Base-by-base conservation (phyloP, 352 stramenopile genomes). In the Pythium graminicola region DNA sequence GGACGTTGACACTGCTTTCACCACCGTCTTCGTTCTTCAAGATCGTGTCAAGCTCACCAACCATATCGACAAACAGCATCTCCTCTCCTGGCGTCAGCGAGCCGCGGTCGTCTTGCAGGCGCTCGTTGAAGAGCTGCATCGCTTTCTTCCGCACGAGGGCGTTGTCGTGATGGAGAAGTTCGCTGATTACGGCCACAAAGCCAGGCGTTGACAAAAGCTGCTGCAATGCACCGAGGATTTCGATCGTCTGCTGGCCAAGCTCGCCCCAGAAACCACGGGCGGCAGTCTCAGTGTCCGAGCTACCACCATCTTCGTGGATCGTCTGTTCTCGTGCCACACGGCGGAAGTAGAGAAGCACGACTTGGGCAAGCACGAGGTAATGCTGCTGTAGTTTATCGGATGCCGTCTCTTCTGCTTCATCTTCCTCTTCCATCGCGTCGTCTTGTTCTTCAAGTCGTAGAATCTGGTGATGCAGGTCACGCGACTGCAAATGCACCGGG, bases 61-160 rank as follows among this genome's bases (percentile, higher is more conserved):
- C 54, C 83, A 95, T 93, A 42, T 95, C 85, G 13, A 95, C 74
- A 50, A 93, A 93, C 8, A 93, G 60, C 41, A 93, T 59, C 57
- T 80, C 70, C 55, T 95, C 85, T 20, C 80, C 79, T 7, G 67
- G 67, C 8, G 74, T 73, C 3, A 95, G 50, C 27, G 73, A 69
- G 9, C 57, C 58, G 14, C 80, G 74, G 35, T 89, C 72, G 19
- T 83, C 75, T 22, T 91, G 73, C 2, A 95, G 68, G 7, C 81
- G 81, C 44, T 91, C 83, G 53, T 93, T 93, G 45, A 95, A 90
- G 14, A 95, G 64, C 64, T 92, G 80, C 75, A 95, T 89, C 5
- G 85, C 85, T 55, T 89, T 89, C 60, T 91, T 89, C 24, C 85
- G 85, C 40, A 95, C 80, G n/a, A 90, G 55, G 20, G 73, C 81